Percentiles rank a stretch among this genome's conserved stretches.
Evolutionary conservation across 257 asterid genomes (phyloP).

Genomic region (Henckelia pumila): DNA sequence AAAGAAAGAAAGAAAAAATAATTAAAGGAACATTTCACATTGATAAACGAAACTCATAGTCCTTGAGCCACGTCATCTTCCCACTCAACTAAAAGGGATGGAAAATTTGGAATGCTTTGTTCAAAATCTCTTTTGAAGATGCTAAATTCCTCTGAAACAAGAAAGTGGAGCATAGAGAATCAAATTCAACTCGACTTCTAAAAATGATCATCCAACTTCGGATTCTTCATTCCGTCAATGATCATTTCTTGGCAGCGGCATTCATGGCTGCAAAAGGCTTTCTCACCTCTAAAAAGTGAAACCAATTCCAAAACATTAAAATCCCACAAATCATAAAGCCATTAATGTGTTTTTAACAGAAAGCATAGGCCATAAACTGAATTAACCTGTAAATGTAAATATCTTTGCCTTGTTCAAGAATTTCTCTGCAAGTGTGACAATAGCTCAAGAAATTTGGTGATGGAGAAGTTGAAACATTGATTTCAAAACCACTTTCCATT

Average conservation of each 20-base stretch:
- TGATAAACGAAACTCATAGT: not conserved
- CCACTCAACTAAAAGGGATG: constrained; percentile 21
- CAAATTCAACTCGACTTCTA: constrained; percentile 17
- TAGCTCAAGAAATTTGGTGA: constrained; percentile 41
- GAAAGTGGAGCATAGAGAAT: constrained; percentile 34
- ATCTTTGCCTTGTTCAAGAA: constrained; percentile 52
- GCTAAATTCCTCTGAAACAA: constrained; percentile 32
- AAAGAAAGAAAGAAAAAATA: not conserved
- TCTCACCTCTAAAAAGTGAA: constrained; percentile 55
- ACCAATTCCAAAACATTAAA: not conserved
- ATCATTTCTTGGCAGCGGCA: constrained; percentile 69
- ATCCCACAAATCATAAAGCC: not conserved
- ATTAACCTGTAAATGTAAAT: constrained; percentile 73
- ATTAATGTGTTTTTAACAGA: not conserved
- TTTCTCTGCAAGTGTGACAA: constrained; percentile 53
- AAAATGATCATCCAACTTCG: constrained; percentile 27
- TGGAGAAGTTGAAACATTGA: constrained; percentile 21
- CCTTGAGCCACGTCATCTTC: constrained; percentile 11
- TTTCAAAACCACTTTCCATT: constrained; percentile 28
- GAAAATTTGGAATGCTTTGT: constrained; percentile 23
- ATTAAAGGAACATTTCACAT: constrained; percentile 12
- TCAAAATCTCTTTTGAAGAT: constrained; percentile 29
- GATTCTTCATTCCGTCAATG: constrained; percentile 38
- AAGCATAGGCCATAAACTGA: not conserved
- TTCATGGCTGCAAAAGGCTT: constrained; percentile 71